Base-by-base conservation (phyloP, 768 basidiomycete genomes). In the Dendrothele bispora region DNA sequence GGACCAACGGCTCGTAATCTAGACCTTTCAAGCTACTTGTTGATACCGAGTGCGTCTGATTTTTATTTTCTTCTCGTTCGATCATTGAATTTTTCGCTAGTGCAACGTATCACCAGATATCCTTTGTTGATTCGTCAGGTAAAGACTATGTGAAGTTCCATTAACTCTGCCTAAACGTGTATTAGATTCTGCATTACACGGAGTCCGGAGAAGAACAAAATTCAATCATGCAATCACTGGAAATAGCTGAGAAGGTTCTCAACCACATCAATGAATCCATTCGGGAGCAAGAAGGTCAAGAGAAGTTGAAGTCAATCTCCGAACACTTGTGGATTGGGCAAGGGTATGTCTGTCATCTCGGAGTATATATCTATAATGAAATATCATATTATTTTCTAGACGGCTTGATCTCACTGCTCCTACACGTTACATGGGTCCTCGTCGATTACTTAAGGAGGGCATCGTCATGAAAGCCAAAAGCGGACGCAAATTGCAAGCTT, bases 71-170 rank as follows among this genome's bases (percentile, higher is more conserved):
- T 5, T 30, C 29, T 26, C 40, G 17, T 24, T n/a, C 38, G 8
- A 34, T 57, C 5, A 2, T 8, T 17, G 14, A 17, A n/a, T 4
- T 12, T 34, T 17, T 51, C 39, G 40, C 24, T 51, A 93, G 91
- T 95, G 93, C 93, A 97, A 82, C 84, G 95, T 7, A 84, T 98
- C 47, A 97, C 95, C 0, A 78, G 92, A 48, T 99, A 98, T 61
- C 95, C 95, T 0, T 73, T 99, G 0, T 75, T 98, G 26, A 84
- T 98, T 54, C 83, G 84, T 45, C 89, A 91, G 67, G 84, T 82
- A 40, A 17, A 64, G 28, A n/a, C n/a, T 50, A 3, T 25, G 21
- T 27, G 15, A 7, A n/a, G 18, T 12, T 25, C n/a, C 10, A 15
- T 24, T 5, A 7, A 22, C 11, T 20, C 34, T 22, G 10, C 17